Percentiles rank a stretch among this genome's conserved stretches.
phyloP scores from a whole-genome alignment of 2,329 filamentous ascomycete species.

The Lecanosticta acicola region DNA sequence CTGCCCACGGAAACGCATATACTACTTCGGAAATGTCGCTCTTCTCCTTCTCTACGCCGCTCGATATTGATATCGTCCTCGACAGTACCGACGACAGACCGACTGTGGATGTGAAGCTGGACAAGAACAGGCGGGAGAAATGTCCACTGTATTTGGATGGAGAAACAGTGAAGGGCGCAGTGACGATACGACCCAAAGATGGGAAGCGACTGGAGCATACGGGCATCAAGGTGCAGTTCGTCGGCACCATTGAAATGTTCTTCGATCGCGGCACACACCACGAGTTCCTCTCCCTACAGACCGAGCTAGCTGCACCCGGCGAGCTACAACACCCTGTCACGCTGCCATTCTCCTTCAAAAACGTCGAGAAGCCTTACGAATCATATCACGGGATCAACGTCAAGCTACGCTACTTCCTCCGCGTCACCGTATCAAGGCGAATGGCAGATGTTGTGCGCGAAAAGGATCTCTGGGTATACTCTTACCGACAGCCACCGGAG shows the following conservation, averaged over 20 bases:
- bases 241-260: slow-evolving; percentile 99
- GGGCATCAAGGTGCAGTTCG: slow-evolving; percentile 99
- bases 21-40: slow-evolving; percentile 65
- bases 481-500: slow-evolving; percentile 94
- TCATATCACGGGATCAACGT: slow-evolving; percentile 99
- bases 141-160: slow-evolving; percentile 96
- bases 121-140: slow-evolving; percentile 96
- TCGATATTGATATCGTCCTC: slow-evolving; percentile 98
- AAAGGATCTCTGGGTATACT: slow-evolving; percentile 99
- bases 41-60: slow-evolving; percentile 88
- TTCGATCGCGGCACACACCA: slow-evolving; percentile 99
- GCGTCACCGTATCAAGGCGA: slow-evolving; percentile 89
- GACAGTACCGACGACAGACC: slow-evolving; percentile 90
- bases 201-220: slow-evolving; percentile 97
- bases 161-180: slow-evolving; percentile 93
- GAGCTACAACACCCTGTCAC: slow-evolving; percentile 98
- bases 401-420: slow-evolving; percentile 95
- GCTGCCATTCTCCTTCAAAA: slow-evolving; percentile 99
- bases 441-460: slow-evolving; percentile 98
- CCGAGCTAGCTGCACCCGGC: slow-evolving; percentile 92
- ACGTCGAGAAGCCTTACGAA: slow-evolving; percentile 99
- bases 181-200: slow-evolving; percentile 94
- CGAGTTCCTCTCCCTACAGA: slow-evolving; percentile 94
- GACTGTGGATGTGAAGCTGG: slow-evolving; percentile 95
- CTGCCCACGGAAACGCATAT: not conserved